These are phyloP conservation scores for Sarcomyxa edulis DNA, from an alignment of 768 basidiomycete species.

Conservation along the genomic window DNA sequence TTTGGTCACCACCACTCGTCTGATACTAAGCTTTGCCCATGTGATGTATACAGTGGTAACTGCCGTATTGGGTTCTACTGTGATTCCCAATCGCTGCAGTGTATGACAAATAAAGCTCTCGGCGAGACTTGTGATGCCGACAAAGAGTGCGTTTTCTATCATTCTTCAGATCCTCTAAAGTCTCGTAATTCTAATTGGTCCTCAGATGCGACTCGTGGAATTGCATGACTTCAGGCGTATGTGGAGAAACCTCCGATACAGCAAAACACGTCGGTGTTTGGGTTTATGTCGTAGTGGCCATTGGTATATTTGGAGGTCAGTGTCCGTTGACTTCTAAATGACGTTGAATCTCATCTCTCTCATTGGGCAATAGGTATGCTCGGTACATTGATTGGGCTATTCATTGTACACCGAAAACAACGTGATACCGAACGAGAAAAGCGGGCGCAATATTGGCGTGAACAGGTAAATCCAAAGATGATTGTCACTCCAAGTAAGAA, in stretches of 20 bases:
- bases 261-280: constrained; percentile 60
- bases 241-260: constrained; percentile 53
- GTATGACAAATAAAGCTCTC: constrained; percentile 51
- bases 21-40: constrained; percentile 3
- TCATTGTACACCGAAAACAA: constrained; percentile 64
- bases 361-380: constrained; percentile 68
- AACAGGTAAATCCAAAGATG: constrained; percentile 53
- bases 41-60: constrained; percentile 68
- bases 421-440: constrained; percentile 77
- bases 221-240: constrained; percentile 56
- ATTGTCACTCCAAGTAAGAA: too few species aligned
- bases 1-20: background rate
- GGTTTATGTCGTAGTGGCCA: constrained; percentile 67
- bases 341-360: too few species aligned
- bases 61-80: constrained; percentile 75
- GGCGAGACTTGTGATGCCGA: constrained; percentile 54
- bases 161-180: background rate
- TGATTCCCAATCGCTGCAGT: constrained; percentile 53
- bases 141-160: constrained; percentile 36
- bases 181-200: background rate
- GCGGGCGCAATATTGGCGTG: constrained; percentile 85
- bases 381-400: constrained; percentile 63
- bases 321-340: constrained; percentile 2
- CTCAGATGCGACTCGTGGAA: constrained; percentile 75
- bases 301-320: constrained; percentile 72